Percentiles rank a stretch among this genome's conserved stretches.
Evolutionary conservation across 2,329 filamentous ascomycete genomes (phyloP).

Genomic region (Fusarium torreyae): DNA sequence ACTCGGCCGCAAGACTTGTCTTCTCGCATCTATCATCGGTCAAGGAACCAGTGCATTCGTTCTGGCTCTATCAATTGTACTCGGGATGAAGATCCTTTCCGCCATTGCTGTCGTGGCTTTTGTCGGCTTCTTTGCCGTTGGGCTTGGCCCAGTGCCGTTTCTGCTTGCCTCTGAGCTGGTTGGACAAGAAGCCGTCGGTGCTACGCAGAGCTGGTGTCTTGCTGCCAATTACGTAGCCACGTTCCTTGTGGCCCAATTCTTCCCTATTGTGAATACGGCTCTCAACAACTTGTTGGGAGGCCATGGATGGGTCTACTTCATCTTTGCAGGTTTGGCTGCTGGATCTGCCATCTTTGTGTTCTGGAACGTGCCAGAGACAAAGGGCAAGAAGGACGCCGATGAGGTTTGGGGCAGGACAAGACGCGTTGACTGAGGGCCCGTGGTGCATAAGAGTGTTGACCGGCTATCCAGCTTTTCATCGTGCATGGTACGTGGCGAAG

Average conservation of each 20-base stretch:
- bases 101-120: conserved; percentile 87
- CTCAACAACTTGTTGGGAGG: conserved; percentile 76
- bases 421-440: conserved; percentile 62
- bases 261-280: conserved; percentile 85
- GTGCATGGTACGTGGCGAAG: neutral
- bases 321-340: conserved; percentile 84
- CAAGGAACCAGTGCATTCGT: conserved; percentile 85
- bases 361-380: conserved; percentile 87
- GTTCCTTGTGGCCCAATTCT: conserved; percentile 94
- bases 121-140: conserved; percentile 90
- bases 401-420: conserved; percentile 89
- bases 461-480: neutral
- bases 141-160: conserved; percentile 94
- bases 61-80: conserved; percentile 85
- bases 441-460: neutral
- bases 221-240: conserved; percentile 92
- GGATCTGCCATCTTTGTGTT: conserved; percentile 80
- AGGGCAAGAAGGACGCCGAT: conserved; percentile 84
- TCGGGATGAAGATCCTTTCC: conserved; percentile 80
- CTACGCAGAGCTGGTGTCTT: conserved; percentile 89
- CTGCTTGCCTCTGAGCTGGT: conserved; percentile 94
- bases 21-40: conserved; percentile 85
- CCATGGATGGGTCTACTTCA: conserved; percentile 88
- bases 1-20: conserved; percentile 87
- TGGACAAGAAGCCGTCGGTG: conserved; percentile 89